phyloP scores from a whole-genome alignment of 345 rosid species.

The Gossypium bickii region DNA sequence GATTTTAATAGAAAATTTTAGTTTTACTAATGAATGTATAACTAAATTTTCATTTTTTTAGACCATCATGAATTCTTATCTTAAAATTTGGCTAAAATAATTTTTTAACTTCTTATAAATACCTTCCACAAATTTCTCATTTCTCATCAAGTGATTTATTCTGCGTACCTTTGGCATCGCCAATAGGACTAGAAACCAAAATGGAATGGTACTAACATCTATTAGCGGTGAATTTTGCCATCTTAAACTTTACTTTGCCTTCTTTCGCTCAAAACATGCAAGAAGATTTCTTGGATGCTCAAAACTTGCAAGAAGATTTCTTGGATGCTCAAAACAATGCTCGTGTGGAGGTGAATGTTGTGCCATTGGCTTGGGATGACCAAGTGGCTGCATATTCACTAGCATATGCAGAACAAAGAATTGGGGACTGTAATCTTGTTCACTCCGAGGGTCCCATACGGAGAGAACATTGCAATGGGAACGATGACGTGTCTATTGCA shows the following conservation, averaged over 20 bases:
- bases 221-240: too few relatives aligned
- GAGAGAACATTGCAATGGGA: slow-evolving; percentile 15
- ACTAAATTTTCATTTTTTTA: not conserved
- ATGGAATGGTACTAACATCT: too few relatives aligned
- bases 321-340: slow-evolving; percentile 38
- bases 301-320: slow-evolving; percentile 20
- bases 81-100: not conserved
- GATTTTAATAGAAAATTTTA: too few relatives aligned
- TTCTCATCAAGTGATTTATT: too few relatives aligned
- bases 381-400: slow-evolving; percentile 38
- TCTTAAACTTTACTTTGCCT: too few relatives aligned
- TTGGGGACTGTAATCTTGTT: slow-evolving; percentile 33
- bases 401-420: slow-evolving; percentile 28
- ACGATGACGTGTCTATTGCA: slow-evolving; percentile 27
- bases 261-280: not conserved
- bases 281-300: slow-evolving; percentile 27
- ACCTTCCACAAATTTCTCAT: too few relatives aligned
- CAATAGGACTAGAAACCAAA: too few relatives aligned
- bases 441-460: slow-evolving; percentile 45
- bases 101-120: too few relatives aligned
- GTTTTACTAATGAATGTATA: too few relatives aligned
- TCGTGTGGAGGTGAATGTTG: slow-evolving; percentile 30
- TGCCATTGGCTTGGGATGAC: slow-evolving; percentile 41
- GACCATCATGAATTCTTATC: not conserved
- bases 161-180: too few relatives aligned